phyloP scores from a whole-genome alignment of 768 basidiomycete genomes.

The Phlegmacium glaucopus region DNA sequence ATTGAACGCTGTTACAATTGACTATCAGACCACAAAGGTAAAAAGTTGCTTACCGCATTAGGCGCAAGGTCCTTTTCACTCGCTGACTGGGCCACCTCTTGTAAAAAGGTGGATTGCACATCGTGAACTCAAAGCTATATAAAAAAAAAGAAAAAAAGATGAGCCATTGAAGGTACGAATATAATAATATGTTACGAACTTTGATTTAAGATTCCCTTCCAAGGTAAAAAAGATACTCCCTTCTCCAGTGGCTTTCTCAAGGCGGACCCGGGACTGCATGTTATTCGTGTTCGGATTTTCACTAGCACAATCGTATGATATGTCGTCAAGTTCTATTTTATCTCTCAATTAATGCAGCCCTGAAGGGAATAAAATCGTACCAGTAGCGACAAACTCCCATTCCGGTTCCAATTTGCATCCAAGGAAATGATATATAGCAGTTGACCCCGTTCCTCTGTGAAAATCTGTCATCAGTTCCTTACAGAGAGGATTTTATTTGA shows the following conservation, averaged over 20 bases:
- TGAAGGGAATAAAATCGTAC: no score
- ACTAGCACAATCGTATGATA: constrained; percentile 54
- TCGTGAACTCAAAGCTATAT: constrained; percentile 74
- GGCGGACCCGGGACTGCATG: constrained; percentile 45
- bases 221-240: constrained; percentile 48
- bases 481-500: no score
- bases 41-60: constrained; percentile 53
- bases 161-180: not conserved
- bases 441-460: no score
- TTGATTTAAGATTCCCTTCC: constrained; percentile 9
- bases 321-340: constrained; percentile 65
- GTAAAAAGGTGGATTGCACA: constrained; percentile 99
- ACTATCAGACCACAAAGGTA: not conserved
- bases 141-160: no score
- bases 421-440: no score
- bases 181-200: constrained; percentile 2
- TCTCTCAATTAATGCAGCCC: not conserved
- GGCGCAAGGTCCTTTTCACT: constrained; percentile 64
- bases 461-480: no score
- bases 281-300: constrained; percentile 57
- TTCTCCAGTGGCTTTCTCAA: constrained; percentile 35
- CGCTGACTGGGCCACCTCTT: constrained; percentile 61
- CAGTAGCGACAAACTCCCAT: no score
- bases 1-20: not conserved
- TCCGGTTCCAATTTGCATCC: no score